Evolutionary conservation across 352 stramenopile genomes (phyloP).

Genomic region (Thalassiosira gravida): DNA sequence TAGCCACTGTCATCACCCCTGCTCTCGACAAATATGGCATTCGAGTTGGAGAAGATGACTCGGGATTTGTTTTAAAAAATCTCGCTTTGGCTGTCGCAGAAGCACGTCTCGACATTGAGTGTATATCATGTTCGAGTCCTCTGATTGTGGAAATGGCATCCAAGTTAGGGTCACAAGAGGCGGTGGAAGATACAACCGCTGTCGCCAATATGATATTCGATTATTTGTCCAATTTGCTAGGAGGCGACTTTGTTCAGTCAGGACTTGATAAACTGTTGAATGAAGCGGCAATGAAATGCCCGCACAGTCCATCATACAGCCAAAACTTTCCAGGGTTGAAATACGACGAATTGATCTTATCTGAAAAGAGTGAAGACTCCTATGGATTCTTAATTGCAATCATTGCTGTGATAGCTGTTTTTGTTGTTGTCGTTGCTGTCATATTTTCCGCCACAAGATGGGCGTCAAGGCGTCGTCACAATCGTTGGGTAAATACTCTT

Average conservation of each 20-base stretch:
- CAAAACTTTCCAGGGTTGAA: constrained; percentile 26
- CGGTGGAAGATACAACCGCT: constrained; percentile 41
- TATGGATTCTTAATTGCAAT: constrained; percentile 58
- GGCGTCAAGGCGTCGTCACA: constrained; percentile 36
- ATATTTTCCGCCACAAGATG: constrained; percentile 32
- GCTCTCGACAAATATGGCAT: constrained; percentile 53
- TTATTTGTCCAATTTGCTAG: constrained; percentile 56
- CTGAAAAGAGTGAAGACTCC: constrained; percentile 18
- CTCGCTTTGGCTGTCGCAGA: constrained; percentile 44
- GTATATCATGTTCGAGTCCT: constrained; percentile 41
- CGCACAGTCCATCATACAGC: constrained; percentile 65
- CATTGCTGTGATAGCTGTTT: constrained; percentile 35
- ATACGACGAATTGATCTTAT: constrained; percentile 34
- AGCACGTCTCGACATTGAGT: constrained; percentile 45
- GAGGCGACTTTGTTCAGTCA: constrained; percentile 56
- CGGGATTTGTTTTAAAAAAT: constrained; percentile 38
- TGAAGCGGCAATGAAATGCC: constrained; percentile 65
- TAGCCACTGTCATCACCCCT: constrained; percentile 30
- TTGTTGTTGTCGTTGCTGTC: constrained; percentile 7
- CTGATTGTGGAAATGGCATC: constrained; percentile 14
- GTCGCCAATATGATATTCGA: constrained; percentile 64
- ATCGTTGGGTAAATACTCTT: constrained; percentile 45
- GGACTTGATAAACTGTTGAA: constrained; percentile 56
- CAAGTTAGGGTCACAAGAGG: not conserved
- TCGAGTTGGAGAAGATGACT: constrained; percentile 24